Evolutionary conservation across 352 stramenopile species (phyloP).

Genomic region (Phytophthora nicotianae): DNA sequence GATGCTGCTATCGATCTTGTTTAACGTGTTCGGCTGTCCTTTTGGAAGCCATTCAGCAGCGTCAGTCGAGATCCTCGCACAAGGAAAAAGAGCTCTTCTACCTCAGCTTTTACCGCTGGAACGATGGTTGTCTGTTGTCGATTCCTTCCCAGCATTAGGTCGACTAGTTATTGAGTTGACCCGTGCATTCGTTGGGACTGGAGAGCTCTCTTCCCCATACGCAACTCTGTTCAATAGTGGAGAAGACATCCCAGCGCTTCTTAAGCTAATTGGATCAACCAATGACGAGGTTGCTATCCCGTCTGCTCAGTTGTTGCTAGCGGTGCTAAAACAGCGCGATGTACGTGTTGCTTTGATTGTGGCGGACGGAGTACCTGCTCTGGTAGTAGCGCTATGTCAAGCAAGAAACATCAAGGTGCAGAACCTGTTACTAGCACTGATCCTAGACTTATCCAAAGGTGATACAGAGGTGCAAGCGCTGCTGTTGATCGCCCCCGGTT

Average conservation of each 20-base stretch:
- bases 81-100: constrained; percentile 44
- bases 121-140: constrained; percentile 49
- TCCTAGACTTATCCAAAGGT: constrained; percentile 51
- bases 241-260: constrained; percentile 52
- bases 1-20: constrained; percentile 57
- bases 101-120: constrained; percentile 59
- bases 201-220: constrained; percentile 24
- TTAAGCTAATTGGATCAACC: constrained; percentile 41
- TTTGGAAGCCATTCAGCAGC: constrained; percentile 14
- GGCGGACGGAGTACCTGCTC: constrained; percentile 66
- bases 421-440: constrained; percentile 50
- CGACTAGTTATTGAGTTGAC: constrained; percentile 63
- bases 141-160: constrained; percentile 38
- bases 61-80: constrained; percentile 21
- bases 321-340: constrained; percentile 46
- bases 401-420: constrained; percentile 43
- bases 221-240: constrained; percentile 58
- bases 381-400: constrained; percentile 52
- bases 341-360: constrained; percentile 72
- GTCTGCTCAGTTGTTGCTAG: constrained; percentile 52
- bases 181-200: constrained; percentile 45
- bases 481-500: constrained; percentile 50
- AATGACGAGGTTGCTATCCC: constrained; percentile 48
- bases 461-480: constrained; percentile 72
- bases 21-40: constrained; percentile 64